Conservation (phyloP, 306 rosid species). For the Ceratonia siliqua region DNA sequence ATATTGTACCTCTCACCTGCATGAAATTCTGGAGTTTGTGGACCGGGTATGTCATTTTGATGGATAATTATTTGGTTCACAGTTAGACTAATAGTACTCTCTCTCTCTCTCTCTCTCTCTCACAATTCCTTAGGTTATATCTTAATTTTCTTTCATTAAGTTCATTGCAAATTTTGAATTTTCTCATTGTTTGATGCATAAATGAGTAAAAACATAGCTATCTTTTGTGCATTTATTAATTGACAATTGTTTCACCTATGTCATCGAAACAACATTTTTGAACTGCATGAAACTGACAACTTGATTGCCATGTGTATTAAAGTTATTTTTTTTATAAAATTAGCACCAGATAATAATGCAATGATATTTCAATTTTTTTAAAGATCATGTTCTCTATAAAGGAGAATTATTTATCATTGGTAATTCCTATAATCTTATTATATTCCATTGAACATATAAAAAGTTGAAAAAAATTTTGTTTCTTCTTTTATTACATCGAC, state of each 20-base stretch:
- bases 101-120: not conserved
- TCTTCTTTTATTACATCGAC: not conserved
- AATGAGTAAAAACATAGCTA: not conserved
- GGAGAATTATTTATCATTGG: not conserved
- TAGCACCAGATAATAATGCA: not conserved
- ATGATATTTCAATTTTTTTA: not conserved
- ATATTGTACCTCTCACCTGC: not conserved
- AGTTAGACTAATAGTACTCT: not conserved
- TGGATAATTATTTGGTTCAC: not conserved
- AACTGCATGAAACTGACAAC: not conserved
- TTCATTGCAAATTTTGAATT: slow-evolving; percentile 10
- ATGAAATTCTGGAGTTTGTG: not conserved
- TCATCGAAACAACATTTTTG: not conserved
- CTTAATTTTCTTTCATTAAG: not conserved
- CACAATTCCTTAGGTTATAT: not conserved
- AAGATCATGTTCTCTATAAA: not conserved
- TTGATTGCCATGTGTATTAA: not conserved
- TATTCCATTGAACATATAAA: slow-evolving; percentile 29
- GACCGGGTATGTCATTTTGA: slow-evolving; percentile 1
- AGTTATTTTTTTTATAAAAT: not conserved
- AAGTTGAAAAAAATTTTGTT: slow-evolving; percentile 19
- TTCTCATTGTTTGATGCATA: slow-evolving; percentile 20
- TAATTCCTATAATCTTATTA: not conserved
- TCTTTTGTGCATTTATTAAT: slow-evolving; percentile 4
- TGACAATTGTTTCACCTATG: not conserved